These are phyloP conservation scores for Sclerotinia subarctica DNA, from an alignment of 2,329 filamentous ascomycete genomes.

Conservation along the genomic window DNA sequence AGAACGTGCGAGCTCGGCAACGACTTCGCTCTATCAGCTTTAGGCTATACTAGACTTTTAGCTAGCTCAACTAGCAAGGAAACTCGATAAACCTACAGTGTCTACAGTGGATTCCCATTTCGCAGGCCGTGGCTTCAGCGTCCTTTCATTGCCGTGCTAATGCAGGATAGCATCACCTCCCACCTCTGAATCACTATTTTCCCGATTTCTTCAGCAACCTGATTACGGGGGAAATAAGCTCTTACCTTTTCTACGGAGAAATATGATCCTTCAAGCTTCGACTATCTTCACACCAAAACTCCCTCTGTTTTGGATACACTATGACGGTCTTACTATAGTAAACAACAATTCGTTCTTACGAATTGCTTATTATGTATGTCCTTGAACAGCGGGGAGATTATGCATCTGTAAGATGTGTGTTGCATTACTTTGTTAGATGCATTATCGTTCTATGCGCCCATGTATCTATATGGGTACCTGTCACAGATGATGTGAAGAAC, in stretches of 20 bases:
- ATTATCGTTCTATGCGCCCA: constrained; percentile 16
- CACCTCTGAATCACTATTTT: neutral
- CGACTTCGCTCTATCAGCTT: constrained; percentile 11
- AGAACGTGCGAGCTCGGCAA: constrained; percentile 16
- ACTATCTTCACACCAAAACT: neutral
- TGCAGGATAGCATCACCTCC: constrained; percentile 18
- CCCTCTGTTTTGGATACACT: neutral
- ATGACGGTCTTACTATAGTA: neutral
- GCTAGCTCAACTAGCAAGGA: constrained; percentile 5
- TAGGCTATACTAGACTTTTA: constrained; percentile 1
- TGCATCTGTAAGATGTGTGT: constrained; percentile 15
- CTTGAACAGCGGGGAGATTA: constrained; percentile 7
- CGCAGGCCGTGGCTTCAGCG: constrained; percentile 9
- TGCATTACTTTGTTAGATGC: neutral
- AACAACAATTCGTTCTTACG: neutral
- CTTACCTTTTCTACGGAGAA: neutral
- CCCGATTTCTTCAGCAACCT: constrained; percentile 6
- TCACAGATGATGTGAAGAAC: constrained; percentile 12
- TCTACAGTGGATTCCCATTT: neutral
- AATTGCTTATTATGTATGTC: neutral
- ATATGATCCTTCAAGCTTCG: neutral
- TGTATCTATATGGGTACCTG: neutral
- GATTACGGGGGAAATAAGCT: constrained; percentile 3
- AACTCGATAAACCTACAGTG: constrained; percentile 10
- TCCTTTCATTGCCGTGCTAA: constrained; percentile 1